These are phyloP conservation scores for Exobasidium cylindrosporum DNA, from an alignment of 1,284 basidiomycete genomes.

Conservation along the genomic window DNA sequence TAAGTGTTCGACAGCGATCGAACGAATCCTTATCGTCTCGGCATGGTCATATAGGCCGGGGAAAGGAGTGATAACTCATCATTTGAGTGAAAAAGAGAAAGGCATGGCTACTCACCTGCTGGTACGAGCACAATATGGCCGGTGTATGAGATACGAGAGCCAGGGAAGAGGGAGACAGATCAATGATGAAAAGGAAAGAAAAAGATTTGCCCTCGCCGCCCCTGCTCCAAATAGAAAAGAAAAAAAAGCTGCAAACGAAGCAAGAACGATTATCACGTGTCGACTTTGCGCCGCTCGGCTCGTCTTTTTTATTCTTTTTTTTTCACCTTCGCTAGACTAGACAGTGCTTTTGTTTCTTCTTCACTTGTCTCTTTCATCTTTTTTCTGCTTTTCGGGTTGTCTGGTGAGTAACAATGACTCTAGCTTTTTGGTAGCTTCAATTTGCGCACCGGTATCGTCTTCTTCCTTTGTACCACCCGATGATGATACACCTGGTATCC, in stretches of 20 bases:
- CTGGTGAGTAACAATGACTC: too few relatives aligned
- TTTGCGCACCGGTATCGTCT: too few relatives aligned
- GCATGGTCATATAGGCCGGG: slow-evolving; percentile 56
- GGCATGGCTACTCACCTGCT: not conserved
- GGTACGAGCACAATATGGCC: not conserved
- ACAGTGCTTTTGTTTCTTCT: not conserved
- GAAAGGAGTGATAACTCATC: slow-evolving; percentile 49
- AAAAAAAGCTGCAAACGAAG: too few relatives aligned
- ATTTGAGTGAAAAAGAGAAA: slow-evolving; percentile 6
- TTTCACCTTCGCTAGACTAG: not conserved
- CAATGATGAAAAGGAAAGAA: not conserved
- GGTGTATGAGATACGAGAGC: not conserved
- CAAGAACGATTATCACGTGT: not conserved
- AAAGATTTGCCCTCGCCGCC: not conserved
- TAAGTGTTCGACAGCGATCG: slow-evolving; percentile 43
- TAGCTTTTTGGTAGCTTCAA: too few relatives aligned
- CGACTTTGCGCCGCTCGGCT: not conserved
- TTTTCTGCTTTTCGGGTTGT: not conserved
- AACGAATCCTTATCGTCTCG: slow-evolving; percentile 54
- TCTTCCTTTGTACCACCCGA: slow-evolving; percentile 30
- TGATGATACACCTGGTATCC: slow-evolving; percentile 56
- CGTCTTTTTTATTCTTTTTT: not conserved
- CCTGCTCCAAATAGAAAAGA: too few relatives aligned
- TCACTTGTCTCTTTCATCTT: not conserved
- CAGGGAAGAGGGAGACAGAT: not conserved